A percentile compares a stretch with the other conserved stretches of the same genome.
phyloP scores from a whole-genome alignment of 225 moss, liverwort and hornwort species.

The Sphagnum contortum region DNA sequence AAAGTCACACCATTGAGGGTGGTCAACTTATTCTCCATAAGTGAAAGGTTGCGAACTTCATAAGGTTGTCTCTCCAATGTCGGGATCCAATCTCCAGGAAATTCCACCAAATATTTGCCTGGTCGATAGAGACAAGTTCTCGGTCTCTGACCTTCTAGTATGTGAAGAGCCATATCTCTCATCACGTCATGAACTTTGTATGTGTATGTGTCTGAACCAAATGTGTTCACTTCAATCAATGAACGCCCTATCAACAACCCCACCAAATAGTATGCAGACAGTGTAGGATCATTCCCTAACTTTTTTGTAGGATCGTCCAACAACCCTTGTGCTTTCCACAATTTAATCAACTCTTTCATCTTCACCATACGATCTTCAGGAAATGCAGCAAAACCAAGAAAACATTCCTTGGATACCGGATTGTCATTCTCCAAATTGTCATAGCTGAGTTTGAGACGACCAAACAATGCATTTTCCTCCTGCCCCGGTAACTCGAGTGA shows the following conservation, averaged over 20 bases:
- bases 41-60: slow-evolving; percentile 5
- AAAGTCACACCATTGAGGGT: neutral
- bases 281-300: slow-evolving; percentile 6
- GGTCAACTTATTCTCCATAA: slow-evolving; percentile 4
- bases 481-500: slow-evolving; percentile 1
- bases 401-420: slow-evolving; percentile 5
- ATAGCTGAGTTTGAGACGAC: slow-evolving; percentile 11
- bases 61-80: neutral
- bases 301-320: slow-evolving; percentile 7
- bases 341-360: slow-evolving; percentile 4
- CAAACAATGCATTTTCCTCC: slow-evolving; percentile 3
- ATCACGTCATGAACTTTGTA: slow-evolving; percentile 15
- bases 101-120: neutral
- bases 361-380: slow-evolving; percentile 13
- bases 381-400: slow-evolving; percentile 13
- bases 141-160: neutral
- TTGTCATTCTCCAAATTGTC: slow-evolving; percentile 1
- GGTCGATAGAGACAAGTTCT: slow-evolving; percentile 11
- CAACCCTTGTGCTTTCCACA: slow-evolving; percentile 12
- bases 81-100: slow-evolving; percentile 5
- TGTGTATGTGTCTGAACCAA: neutral
- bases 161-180: slow-evolving; percentile 8
- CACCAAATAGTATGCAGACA: slow-evolving; percentile 4
- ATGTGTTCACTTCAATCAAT: slow-evolving; percentile 9
- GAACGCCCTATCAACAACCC: slow-evolving; percentile 13